Evolutionary conservation across 1,284 basidiomycete species (phyloP).

Genomic region (Albatrellus sp.): DNA sequence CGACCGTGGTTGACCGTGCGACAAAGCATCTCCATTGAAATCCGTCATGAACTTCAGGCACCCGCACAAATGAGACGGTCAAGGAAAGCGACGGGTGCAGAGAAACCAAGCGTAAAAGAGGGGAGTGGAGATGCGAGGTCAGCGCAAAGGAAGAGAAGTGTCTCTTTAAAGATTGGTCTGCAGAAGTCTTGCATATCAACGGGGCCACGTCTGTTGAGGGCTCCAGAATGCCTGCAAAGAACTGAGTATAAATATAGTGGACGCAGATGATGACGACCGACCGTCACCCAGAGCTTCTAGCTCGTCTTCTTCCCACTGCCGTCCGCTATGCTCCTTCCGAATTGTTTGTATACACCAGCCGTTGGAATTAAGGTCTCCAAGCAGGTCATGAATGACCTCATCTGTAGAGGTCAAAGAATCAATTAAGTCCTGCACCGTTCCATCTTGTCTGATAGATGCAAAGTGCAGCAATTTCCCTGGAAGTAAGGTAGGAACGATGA

Average conservation of each 20-base stretch:
- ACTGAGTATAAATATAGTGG: neutral
- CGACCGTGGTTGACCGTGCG: constrained; percentile 37
- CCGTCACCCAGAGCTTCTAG: constrained; percentile 52
- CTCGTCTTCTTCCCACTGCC: constrained; percentile 60
- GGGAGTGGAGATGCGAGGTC: constrained; percentile 58
- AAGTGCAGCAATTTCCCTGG: constrained; percentile 51
- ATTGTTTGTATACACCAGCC: constrained; percentile 62
- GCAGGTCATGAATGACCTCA: constrained; percentile 39
- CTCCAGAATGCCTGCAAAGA: constrained; percentile 36
- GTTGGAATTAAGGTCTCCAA: constrained; percentile 40
- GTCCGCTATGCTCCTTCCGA: constrained; percentile 41
- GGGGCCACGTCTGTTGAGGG: constrained; percentile 35
- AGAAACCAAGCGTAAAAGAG: constrained; percentile 60
- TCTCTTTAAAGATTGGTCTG: constrained; percentile 27
- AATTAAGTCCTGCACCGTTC: constrained; percentile 47
- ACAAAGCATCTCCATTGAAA: constrained; percentile 57
- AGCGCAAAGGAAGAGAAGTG: constrained; percentile 65
- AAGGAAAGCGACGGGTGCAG: constrained; percentile 49
- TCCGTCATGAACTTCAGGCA: constrained; percentile 70
- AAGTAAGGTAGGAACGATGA: constrained; percentile 49
- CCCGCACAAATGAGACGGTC: constrained; percentile 48
- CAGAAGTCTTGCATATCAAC: constrained; percentile 28
- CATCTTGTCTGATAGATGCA: constrained; percentile 38
- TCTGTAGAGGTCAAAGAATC: constrained; percentile 30
- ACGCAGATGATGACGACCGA: constrained; percentile 18